phyloP scores from a whole-genome alignment of 2,329 filamentous ascomycete species.

The Rutstroemia sydowiana region DNA sequence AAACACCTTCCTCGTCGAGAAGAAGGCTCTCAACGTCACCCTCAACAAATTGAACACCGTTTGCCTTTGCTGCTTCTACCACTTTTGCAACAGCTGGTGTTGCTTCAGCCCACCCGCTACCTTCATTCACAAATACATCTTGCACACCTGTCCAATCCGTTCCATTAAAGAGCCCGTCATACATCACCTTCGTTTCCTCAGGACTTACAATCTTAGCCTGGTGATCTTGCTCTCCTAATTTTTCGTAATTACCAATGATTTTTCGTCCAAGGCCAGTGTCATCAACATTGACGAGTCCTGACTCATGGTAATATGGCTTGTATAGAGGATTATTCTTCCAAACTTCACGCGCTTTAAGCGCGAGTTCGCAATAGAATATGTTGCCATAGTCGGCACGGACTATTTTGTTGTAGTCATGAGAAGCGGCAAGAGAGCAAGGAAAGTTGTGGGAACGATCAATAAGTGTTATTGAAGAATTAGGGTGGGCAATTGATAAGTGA shows the following conservation, averaged over 20 bases:
- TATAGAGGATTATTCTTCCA: conserved; percentile 43
- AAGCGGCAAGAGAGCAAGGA: conserved; percentile 40
- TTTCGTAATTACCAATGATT: conserved; percentile 39
- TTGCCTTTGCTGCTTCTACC: conserved; percentile 35
- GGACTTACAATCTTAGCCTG: conserved; percentile 38
- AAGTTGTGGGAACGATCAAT: conserved; percentile 34
- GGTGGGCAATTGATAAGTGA: conserved; percentile 36
- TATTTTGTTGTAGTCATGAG: conserved; percentile 54
- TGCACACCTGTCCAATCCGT: conserved; percentile 33
- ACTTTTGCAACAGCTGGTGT: conserved; percentile 38
- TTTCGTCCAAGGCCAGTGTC: conserved; percentile 38
- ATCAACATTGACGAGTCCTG: conserved; percentile 41
- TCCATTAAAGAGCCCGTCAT: conserved; percentile 34
- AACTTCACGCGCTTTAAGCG: conserved; percentile 38
- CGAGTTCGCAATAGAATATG: conserved; percentile 43
- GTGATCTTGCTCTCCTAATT: conserved; percentile 28
- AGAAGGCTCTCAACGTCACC: conserved; percentile 38
- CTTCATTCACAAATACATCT: conserved; percentile 41
- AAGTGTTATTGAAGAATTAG: conserved; percentile 35
- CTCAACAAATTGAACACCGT: conserved; percentile 39
- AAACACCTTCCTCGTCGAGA: conserved; percentile 40
- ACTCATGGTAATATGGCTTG: conserved; percentile 40
- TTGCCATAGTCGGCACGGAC: conserved; percentile 51
- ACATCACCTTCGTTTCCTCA: conserved; percentile 33
- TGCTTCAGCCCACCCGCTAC: conserved; percentile 47